These are phyloP conservation scores for Botrytis porri DNA, from an alignment of 2,329 filamentous ascomycete genomes.

Conservation along the genomic window DNA sequence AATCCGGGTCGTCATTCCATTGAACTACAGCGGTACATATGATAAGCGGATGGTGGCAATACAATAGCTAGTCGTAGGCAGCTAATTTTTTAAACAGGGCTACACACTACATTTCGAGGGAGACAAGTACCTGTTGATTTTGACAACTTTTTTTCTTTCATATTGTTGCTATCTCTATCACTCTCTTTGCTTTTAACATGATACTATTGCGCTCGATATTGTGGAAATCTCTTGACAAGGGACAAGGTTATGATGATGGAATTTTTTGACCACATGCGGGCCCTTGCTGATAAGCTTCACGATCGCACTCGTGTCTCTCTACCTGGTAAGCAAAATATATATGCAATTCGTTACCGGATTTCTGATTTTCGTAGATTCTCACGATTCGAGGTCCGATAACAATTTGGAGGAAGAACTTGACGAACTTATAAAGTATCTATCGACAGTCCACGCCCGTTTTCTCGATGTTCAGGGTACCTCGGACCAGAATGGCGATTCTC, in stretches of 20 bases:
- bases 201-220: conserved; percentile 1
- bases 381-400: not conserved
- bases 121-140: not conserved
- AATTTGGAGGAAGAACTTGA: not conserved
- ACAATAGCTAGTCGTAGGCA: not conserved
- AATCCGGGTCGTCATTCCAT: not conserved
- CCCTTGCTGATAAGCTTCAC: conserved; percentile 2
- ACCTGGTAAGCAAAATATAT: not conserved
- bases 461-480: not conserved
- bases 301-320: not conserved
- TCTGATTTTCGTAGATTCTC: not conserved
- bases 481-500: not conserved
- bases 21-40: not conserved
- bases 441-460: not conserved
- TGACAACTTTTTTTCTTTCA: too few species aligned
- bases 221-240: conserved; percentile 5
- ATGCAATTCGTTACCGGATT: not conserved
- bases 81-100: not conserved
- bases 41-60: not conserved
- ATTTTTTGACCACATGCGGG: conserved; percentile 16
- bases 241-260: conserved; percentile 10
- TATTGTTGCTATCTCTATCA: not conserved
- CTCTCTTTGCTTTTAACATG: not conserved
- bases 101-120: not conserved
- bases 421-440: not conserved